Percentiles rank a stretch among this genome's conserved stretches.
Conservation (phyloP, 345 rosid species). For the Cardamine chenopodiifolia region DNA sequence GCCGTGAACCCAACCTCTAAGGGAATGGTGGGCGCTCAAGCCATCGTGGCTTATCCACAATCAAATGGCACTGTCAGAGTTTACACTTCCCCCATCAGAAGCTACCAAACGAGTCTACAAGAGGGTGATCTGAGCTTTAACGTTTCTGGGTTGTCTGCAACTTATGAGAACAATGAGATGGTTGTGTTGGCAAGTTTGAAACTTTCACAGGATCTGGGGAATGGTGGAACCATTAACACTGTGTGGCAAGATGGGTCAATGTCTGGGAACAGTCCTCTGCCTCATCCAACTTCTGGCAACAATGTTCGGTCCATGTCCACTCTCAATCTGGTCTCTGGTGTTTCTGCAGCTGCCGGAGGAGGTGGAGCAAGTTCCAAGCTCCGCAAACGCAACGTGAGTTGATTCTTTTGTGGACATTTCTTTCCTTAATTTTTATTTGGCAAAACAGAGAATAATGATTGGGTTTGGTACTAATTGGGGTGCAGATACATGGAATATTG, state of each 20-base stretch:
- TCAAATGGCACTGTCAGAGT: constrained; percentile 60
- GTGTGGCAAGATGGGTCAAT: constrained; percentile 88
- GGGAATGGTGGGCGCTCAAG: constrained; percentile 81
- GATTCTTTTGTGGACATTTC: constrained; percentile 43
- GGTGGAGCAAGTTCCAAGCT: constrained; percentile 49
- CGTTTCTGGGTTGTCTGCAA: constrained; percentile 63
- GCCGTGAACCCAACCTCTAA: constrained; percentile 73
- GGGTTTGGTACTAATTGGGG: constrained; percentile 21
- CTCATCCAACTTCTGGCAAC: constrained; percentile 57
- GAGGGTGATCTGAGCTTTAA: constrained; percentile 66
- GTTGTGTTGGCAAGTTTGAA: constrained; percentile 66
- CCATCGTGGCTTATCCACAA: constrained; percentile 73
- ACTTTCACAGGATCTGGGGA: constrained; percentile 40
- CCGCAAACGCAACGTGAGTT: constrained; percentile 67
- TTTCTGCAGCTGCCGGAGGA: constrained; percentile 44
- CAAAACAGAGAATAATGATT: constrained; percentile 27
- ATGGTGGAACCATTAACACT: constrained; percentile 56
- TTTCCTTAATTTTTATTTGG: constrained; percentile 42
- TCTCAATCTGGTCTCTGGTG: constrained; percentile 64
- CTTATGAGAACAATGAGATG: constrained; percentile 59
- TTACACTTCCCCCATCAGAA: constrained; percentile 65
- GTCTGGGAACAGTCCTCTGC: constrained; percentile 46
- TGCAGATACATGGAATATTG: constrained; percentile 82
- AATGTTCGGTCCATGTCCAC: constrained; percentile 64
- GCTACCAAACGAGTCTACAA: constrained; percentile 53